Base-by-base conservation (phyloP, 2,329 filamentous ascomycete genomes). In the Penicillium oxalicum region DNA sequence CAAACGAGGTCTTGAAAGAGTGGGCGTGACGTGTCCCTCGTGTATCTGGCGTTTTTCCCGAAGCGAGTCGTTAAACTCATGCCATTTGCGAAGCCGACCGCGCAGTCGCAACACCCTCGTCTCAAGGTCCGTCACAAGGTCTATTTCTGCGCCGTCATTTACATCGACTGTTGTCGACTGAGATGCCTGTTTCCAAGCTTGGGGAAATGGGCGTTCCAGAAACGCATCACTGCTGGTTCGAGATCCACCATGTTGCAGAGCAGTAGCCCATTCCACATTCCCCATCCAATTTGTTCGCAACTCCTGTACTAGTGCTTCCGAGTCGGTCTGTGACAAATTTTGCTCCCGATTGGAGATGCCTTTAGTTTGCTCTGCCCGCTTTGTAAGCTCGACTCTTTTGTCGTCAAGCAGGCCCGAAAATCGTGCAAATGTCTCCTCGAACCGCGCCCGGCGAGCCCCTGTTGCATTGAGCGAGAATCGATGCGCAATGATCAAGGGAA, bases 231-330 rank as follows among this genome's bases (percentile, higher is more conserved):
- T 78, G 26, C 73, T 73, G 2, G 74, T 69, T 6, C 72, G 73
- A 18, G 74, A 73, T 40, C 88, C 84, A 2, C 87, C 87, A 44
- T 84, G 76, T 0, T 93, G 65, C 18, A 95, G 70, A 2, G 81
- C 75, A 41, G 88, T 79, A 58, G 88, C 77, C 84, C 89, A 91
- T 48, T 81, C 78, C 50, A 84, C 80, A 60, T 84, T 82, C 2
- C 88, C 90, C 11, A 87, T 76, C 90, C 90, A 95, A 56, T 89
- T 88, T 2, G 78, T 75, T 37, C 78, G 79, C 57, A 83, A 77
- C 48, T 88, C 62, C n/a, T 60, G 57, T 57, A 65, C 51, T 25
- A 68, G 41, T 8, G 13, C 48, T 9, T 64, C 70, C 3, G 62
- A 47, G 35, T 80, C 72, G 4, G 13, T 24, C 9, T 41, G 40